These are phyloP conservation scores for Hylodesmum podocarpum DNA, from an alignment of 306 rosid species.

Conservation along the genomic window DNA sequence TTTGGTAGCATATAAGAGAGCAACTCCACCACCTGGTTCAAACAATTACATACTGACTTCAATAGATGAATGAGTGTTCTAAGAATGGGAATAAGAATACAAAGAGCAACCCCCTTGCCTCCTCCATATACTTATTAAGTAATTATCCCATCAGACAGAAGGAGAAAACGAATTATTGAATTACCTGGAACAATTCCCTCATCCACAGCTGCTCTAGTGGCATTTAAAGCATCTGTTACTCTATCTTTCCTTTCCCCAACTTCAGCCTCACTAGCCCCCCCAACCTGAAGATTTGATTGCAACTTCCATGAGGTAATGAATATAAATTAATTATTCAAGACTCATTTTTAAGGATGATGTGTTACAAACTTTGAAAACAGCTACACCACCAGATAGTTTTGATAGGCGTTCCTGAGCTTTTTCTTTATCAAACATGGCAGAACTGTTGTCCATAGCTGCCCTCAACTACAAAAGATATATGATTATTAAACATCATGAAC, in stretches of 20 bases:
- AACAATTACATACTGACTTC: slow-evolving; percentile 22
- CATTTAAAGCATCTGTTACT: slow-evolving; percentile 94
- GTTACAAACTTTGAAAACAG: slow-evolving; percentile 78
- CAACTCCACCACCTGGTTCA: slow-evolving; percentile 91
- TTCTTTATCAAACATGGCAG: slow-evolving; percentile 85
- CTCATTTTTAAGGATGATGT: slow-evolving; percentile 18
- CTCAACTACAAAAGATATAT: slow-evolving; percentile 60
- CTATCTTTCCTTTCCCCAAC: slow-evolving; percentile 97
- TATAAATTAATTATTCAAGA: slow-evolving; percentile 6
- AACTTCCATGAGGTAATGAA: slow-evolving; percentile 17
- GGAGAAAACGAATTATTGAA: slow-evolving; percentile 39
- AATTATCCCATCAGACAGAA: neutral
- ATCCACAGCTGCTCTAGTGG: slow-evolving; percentile 94
- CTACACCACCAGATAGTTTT: slow-evolving; percentile 92
- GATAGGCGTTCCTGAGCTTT: slow-evolving; percentile 93
- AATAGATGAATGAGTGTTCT: neutral
- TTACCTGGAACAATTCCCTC: slow-evolving; percentile 96
- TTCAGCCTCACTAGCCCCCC: slow-evolving; percentile 90
- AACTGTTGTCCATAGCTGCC: slow-evolving; percentile 64
- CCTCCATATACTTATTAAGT: neutral
- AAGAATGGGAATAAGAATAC: slow-evolving; percentile 1
- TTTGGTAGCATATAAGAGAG: slow-evolving; percentile 83
- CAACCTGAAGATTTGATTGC: slow-evolving; percentile 65
- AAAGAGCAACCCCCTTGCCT: neutral
- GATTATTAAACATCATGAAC: slow-evolving; percentile 2